phyloP scores from a whole-genome alignment of 768 basidiomycete genomes.

The Pleurotus platypus region DNA sequence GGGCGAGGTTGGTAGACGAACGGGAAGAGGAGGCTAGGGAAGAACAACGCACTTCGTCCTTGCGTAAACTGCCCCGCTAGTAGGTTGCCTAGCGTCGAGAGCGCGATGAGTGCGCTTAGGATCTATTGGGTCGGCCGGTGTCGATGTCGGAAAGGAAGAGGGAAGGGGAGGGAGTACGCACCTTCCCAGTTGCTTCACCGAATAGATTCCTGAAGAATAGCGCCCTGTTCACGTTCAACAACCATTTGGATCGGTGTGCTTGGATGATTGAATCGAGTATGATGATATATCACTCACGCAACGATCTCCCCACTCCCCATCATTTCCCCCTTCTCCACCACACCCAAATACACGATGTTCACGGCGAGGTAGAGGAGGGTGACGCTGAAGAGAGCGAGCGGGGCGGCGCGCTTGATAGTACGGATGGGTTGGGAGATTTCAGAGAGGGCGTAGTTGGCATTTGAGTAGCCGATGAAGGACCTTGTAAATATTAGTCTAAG shows the following conservation, averaged over 20 bases:
- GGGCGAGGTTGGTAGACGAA: not conserved
- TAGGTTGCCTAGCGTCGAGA: conserved; percentile 64
- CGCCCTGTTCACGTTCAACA: conserved; percentile 34
- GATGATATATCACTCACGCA: conserved; percentile 42
- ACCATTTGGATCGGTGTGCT: not conserved
- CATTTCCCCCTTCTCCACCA: conserved; percentile 68
- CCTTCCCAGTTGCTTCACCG: conserved; percentile 57
- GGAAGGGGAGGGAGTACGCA: conserved; percentile 18
- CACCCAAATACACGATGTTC: conserved; percentile 73
- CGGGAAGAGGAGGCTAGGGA: not conserved
- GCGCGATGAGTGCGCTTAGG: conserved; percentile 57
- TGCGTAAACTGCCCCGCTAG: conserved; percentile 63
- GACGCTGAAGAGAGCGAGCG: conserved; percentile 60
- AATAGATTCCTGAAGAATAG: conserved; percentile 75
- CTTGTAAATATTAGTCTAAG: conserved; percentile 26
- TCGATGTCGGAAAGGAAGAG: not conserved
- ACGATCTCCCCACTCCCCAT: conserved; percentile 59
- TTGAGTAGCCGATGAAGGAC: conserved; percentile 72
- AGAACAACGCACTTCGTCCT: conserved; percentile 47
- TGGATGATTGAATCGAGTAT: not conserved
- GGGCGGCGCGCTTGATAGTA: conserved; percentile 69
- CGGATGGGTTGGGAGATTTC: conserved; percentile 67
- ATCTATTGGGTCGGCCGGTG: conserved; percentile 28
- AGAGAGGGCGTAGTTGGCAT: conserved; percentile 72
- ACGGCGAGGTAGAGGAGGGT: conserved; percentile 58